Base-by-base conservation (phyloP, 768 basidiomycete species). In the Amanita polypyramis region DNA sequence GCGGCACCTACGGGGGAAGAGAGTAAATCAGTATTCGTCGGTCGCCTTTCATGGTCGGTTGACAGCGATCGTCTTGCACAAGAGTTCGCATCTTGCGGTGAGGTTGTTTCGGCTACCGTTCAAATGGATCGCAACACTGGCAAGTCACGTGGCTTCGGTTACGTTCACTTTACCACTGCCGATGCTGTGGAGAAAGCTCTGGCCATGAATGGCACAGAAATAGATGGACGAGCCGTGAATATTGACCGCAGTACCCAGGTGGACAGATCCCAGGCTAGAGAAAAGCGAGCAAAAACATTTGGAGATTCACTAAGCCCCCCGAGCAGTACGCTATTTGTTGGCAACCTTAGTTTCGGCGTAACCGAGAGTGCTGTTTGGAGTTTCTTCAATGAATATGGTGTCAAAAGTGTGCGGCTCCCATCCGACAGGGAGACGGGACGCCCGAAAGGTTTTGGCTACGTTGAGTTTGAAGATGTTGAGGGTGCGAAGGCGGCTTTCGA, bases 371-470 rank as follows among this genome's bases (percentile, higher is more conserved):
- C 71, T 11, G 70, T 97, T 29, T 97, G 92, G 91, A 79, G 86
- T 63, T 75, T 80, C 56, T 99, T 98, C 65, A 82, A 80, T 53
- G 90, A 92, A 60, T 83, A 82, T 61, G 90, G 90, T 49, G 78
- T 96, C 52, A 86, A 87, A 70, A 83, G 71, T 58, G 89, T 97
- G 34, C 80, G 93, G 48, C 69, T 99, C 43, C 92, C 93, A 25
- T 96, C 93, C 33, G 93, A 98, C 64, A 75, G 89, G 55, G 96
- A 99, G 43, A 76, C 85, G 5, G 93, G 92, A 23, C 76, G 73
- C 52, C 82, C 89, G 39, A 98, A 97, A 66, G 96, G 96, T 58
- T 98, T 95, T 65, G 96, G 82, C 17, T 98, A 98, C 66, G 87
- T 99, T 60, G 92, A 97, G 65, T 96, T 94, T 65, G 78, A 82